Percentiles rank a stretch among this genome's conserved stretches.
These are phyloP conservation scores for Tolypocladium tundrense DNA, from an alignment of 2,329 filamentous ascomycete species.

Conservation along the genomic window DNA sequence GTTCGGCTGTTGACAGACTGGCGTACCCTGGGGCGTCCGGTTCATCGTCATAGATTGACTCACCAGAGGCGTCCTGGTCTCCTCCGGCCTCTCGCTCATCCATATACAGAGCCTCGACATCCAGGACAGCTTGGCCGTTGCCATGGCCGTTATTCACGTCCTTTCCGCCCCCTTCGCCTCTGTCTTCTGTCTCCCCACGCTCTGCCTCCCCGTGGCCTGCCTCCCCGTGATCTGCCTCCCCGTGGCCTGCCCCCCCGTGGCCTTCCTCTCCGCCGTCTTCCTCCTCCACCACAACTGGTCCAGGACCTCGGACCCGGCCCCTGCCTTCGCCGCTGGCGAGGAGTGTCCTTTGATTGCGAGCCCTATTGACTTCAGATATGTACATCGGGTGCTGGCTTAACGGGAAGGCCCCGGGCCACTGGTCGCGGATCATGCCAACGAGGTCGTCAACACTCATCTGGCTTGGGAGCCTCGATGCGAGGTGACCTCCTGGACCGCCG, in stretches of 20 bases:
- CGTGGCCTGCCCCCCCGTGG: no score
- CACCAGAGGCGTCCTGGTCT: slow-evolving; percentile 8
- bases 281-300: not conserved
- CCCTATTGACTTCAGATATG: not conserved
- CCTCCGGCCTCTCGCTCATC: not conserved
- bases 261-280: not conserved
- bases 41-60: not conserved
- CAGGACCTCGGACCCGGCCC: not conserved
- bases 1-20: not conserved
- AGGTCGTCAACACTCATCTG: slow-evolving; percentile 1
- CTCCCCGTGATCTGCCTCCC: no score
- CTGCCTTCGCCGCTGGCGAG: not conserved
- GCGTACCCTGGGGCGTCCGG: not conserved
- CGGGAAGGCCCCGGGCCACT: not conserved
- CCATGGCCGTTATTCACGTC: slow-evolving; percentile 8
- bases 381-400: not conserved
- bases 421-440: not conserved
- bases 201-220: not conserved
- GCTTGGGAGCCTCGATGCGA: not conserved
- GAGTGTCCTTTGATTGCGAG: not conserved
- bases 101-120: not conserved
- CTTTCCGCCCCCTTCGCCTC: not conserved
- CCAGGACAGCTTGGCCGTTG: slow-evolving; percentile 7
- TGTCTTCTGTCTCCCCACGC: no score
- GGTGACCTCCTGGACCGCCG: not conserved